Evolutionary conservation across 2,329 filamentous ascomycete genomes (phyloP).

Genomic region (Delphinella strobiligena): DNA sequence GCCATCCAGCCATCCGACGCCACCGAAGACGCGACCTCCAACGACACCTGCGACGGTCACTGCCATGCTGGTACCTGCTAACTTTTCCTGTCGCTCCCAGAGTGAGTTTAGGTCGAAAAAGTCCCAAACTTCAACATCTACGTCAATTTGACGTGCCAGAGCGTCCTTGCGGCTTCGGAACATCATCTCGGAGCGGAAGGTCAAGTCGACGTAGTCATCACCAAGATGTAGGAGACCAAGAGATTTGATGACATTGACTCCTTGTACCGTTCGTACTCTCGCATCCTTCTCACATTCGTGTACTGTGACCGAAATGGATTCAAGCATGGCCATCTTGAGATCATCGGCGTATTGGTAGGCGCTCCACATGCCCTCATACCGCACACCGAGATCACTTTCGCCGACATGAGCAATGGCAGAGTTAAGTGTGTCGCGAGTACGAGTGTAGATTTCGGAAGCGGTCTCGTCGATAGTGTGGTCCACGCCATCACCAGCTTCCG

Average conservation of each 20-base stretch:
- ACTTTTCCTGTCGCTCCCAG: slow-evolving; percentile 85
- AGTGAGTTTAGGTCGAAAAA: slow-evolving; percentile 82
- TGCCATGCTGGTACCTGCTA: slow-evolving; percentile 87
- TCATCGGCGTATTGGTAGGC: slow-evolving; percentile 91
- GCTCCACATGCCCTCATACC: slow-evolving; percentile 73
- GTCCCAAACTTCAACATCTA: slow-evolving; percentile 80
- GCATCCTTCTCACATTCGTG: slow-evolving; percentile 73
- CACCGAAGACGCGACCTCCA: slow-evolving; percentile 68
- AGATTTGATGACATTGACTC: slow-evolving; percentile 79
- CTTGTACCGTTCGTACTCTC: slow-evolving; percentile 61
- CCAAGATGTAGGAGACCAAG: slow-evolving; percentile 81
- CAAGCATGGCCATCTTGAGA: slow-evolving; percentile 81
- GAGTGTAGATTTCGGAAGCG: slow-evolving; percentile 72
- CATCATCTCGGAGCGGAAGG: slow-evolving; percentile 87
- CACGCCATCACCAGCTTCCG: slow-evolving; percentile 69
- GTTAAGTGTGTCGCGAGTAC: slow-evolving; percentile 65
- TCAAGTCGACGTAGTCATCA: slow-evolving; percentile 72
- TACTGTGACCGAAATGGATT: slow-evolving; percentile 72
- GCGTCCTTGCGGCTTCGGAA: slow-evolving; percentile 74
- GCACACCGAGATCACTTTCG: slow-evolving; percentile 65
- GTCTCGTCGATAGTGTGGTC: slow-evolving; percentile 74
- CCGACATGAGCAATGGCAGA: slow-evolving; percentile 67
- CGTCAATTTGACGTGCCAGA: slow-evolving; percentile 71
- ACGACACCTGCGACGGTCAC: slow-evolving; percentile 82
- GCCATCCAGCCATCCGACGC: slow-evolving; percentile 81